Evolutionary conservation across 2,329 filamentous ascomycete genomes (phyloP).

Genomic region (Escovopsis sp.): DNA sequence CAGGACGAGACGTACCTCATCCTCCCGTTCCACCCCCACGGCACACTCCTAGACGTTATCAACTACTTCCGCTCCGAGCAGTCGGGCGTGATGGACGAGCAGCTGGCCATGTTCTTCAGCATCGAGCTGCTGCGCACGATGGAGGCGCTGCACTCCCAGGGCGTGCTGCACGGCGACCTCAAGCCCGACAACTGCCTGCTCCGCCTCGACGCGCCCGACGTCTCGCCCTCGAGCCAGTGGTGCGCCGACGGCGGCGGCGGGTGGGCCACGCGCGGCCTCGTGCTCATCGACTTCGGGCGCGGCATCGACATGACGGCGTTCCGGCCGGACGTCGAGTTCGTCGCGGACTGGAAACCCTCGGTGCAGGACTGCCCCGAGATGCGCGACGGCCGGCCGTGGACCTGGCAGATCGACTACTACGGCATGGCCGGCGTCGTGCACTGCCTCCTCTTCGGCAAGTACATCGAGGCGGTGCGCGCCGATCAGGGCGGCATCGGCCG

Average conservation of each 20-base stretch:
- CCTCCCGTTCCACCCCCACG: conserved; percentile 75
- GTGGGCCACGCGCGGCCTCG: conserved; percentile 68
- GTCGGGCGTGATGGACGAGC: conserved; percentile 72
- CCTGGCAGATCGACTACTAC: conserved; percentile 93
- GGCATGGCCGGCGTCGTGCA: conserved; percentile 82
- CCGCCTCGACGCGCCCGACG: conserved; percentile 48
- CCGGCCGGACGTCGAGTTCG: conserved; percentile 57
- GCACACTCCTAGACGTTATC: conserved; percentile 86
- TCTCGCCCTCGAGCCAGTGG: conserved; percentile 48
- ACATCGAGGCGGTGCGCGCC: conserved; percentile 65
- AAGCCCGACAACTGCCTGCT: conserved; percentile 94
- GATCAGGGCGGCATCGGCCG: conserved; percentile 41
- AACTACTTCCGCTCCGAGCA: conserved; percentile 67
- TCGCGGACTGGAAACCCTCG: conserved; percentile 88
- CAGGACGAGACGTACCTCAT: conserved; percentile 80
- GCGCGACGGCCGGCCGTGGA: conserved; percentile 88
- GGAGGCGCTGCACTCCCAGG: conserved; percentile 68
- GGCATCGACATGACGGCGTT: conserved; percentile 90
- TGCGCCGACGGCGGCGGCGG: conserved; percentile 57
- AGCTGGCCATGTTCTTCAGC: conserved; percentile 86
- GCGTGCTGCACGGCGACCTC: conserved; percentile 80
- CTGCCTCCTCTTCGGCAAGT: conserved; percentile 81
- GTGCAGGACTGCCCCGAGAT: conserved; percentile 90
- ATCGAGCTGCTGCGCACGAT: conserved; percentile 83
- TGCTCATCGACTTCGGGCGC: conserved; percentile 87